A percentile compares a stretch with the other conserved stretches of the same genome.
phyloP scores from a whole-genome alignment of 164 flowering plant genomes.

The Echeveria elegans region DNA sequence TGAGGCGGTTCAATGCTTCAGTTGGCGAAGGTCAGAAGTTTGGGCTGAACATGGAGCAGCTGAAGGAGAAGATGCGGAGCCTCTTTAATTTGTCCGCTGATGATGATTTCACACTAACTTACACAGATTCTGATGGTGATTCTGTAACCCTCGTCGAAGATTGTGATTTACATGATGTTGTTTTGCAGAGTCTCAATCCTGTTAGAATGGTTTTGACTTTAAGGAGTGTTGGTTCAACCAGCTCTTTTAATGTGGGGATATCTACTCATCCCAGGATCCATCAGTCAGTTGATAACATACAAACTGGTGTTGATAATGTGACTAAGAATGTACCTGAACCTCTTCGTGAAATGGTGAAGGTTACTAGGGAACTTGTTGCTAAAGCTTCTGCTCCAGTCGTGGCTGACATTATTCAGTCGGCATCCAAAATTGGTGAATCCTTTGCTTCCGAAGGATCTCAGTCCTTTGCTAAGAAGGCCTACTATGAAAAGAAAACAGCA shows the following conservation, averaged over 20 bases:
- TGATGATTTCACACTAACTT: conserved; percentile 54
- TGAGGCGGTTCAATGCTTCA: conserved; percentile 59
- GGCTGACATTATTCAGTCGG: conserved; percentile 37
- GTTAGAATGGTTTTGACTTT: conserved; percentile 48
- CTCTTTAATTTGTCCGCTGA: conserved; percentile 46
- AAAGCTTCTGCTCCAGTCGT: conserved; percentile 41
- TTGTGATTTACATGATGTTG: conserved; percentile 66
- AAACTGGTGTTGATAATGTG: conserved; percentile 25
- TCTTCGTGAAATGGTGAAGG: conserved; percentile 28
- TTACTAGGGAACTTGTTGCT: conserved; percentile 35
- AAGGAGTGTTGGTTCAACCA: conserved; percentile 19
- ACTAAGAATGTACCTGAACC: conserved; percentile 53
- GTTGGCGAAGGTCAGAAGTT: conserved; percentile 28
- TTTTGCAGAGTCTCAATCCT: conserved; percentile 60
- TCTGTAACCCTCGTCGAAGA: conserved; percentile 66
- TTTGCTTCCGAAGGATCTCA: conserved; percentile 19
- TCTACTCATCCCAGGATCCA: conserved; percentile 31
- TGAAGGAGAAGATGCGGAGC: conserved; percentile 43
- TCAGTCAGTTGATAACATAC: conserved; percentile 16
- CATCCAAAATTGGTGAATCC: conserved; percentile 30
- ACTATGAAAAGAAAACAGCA: conserved; percentile 8
- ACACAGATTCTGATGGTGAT: conserved; percentile 80
- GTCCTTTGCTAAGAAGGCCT: no score
- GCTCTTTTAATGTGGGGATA: conserved; percentile 19
- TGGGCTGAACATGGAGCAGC: conserved; percentile 42